A percentile compares a stretch with the other conserved stretches of the same genome.
Conservation (phyloP, 1,139 yeast genomes). For the Cylindricascospora bacillispora region DNA sequence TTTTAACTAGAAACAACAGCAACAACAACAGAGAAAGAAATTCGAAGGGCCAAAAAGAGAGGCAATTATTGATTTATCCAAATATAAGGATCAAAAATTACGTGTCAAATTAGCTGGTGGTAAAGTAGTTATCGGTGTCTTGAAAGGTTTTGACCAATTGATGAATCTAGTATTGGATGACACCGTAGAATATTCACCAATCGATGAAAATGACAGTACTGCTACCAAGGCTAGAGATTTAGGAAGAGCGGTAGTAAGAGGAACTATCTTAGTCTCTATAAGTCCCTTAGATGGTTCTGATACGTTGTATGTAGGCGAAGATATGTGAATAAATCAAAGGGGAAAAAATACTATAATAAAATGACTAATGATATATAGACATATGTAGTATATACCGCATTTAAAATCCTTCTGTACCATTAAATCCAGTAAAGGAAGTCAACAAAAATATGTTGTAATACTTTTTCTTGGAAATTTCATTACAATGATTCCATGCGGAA, state of each 20-base stretch:
- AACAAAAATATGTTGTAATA: slow-evolving; percentile 51
- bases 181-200: slow-evolving; percentile 58
- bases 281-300: slow-evolving; percentile 81
- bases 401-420: slow-evolving; percentile 46
- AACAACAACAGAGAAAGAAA: slow-evolving; percentile 31
- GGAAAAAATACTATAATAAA: no score
- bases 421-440: slow-evolving; percentile 66
- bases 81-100: slow-evolving; percentile 60
- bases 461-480: slow-evolving; percentile 47
- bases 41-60: slow-evolving; percentile 77
- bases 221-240: slow-evolving; percentile 46
- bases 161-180: slow-evolving; percentile 89
- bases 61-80: slow-evolving; percentile 73
- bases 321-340: no score
- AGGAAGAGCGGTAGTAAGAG: slow-evolving; percentile 76
- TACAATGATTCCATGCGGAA: slow-evolving; percentile 72
- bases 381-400: neutral
- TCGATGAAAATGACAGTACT: slow-evolving; percentile 36
- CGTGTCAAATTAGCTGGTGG: slow-evolving; percentile 85
- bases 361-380: neutral
- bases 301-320: slow-evolving; percentile 41
- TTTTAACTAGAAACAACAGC: slow-evolving; percentile 4
- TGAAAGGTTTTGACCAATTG: slow-evolving; percentile 84
- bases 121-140: slow-evolving; percentile 58
- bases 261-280: slow-evolving; percentile 68